Evolutionary conservation across 805 yeast species (phyloP).

Genomic region (Kodamaea laetipori): DNA sequence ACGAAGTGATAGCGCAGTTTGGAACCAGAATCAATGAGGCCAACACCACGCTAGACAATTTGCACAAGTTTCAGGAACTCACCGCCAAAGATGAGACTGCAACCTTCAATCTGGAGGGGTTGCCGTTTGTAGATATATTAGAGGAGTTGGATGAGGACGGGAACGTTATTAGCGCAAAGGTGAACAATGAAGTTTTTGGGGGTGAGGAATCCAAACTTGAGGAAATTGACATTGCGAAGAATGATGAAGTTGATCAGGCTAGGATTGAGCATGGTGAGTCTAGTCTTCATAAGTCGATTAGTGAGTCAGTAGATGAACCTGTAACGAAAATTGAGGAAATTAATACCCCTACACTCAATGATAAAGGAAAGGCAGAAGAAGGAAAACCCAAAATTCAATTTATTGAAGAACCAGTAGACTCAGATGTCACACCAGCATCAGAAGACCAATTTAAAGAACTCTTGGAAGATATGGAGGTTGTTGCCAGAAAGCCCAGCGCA

Average conservation of each 20-base stretch:
- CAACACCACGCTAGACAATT: slow-evolving; percentile 22
- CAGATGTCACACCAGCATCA: neutral
- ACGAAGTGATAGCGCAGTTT: slow-evolving; percentile 45
- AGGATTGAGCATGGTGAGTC: too few relatives aligned
- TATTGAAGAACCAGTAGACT: neutral
- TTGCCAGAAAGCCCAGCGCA: slow-evolving; percentile 32
- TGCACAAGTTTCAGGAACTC: slow-evolving; percentile 15
- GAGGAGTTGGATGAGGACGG: slow-evolving; percentile 84
- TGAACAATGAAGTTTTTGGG: slow-evolving; percentile 24
- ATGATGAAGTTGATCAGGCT: too few relatives aligned
- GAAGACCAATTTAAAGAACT: slow-evolving; percentile 30
- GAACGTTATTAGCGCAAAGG: slow-evolving; percentile 48
- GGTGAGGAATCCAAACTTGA: neutral
- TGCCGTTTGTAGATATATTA: slow-evolving; percentile 78
- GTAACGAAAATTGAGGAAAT: too few relatives aligned
- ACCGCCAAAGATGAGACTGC: slow-evolving; percentile 15
- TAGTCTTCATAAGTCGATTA: too few relatives aligned
- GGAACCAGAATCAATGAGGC: slow-evolving; percentile 43
- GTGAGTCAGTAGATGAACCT: too few relatives aligned
- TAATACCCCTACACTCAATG: too few relatives aligned
- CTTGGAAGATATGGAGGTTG: slow-evolving; percentile 38
- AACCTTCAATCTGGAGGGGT: slow-evolving; percentile 33
- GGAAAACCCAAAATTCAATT: neutral
- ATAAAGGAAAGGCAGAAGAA: too few relatives aligned
- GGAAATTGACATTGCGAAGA: neutral